These are phyloP conservation scores for Opeltia flavorubescens DNA, from an alignment of 495 filamentous ascomycete genomes.

Conservation along the genomic window DNA sequence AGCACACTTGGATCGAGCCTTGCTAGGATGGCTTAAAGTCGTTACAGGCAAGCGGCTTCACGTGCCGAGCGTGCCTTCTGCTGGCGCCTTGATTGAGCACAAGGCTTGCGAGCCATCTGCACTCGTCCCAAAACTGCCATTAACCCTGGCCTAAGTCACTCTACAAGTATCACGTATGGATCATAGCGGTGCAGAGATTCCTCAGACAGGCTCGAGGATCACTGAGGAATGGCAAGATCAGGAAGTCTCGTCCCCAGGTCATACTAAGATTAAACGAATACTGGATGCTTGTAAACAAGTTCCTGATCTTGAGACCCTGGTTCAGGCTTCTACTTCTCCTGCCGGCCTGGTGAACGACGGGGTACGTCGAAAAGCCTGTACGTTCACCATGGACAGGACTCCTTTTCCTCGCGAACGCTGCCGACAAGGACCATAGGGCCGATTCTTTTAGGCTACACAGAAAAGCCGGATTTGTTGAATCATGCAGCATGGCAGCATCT, in stretches of 20 bases:
- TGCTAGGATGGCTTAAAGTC: no score
- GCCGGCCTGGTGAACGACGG: constrained; percentile 70
- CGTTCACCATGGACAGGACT: constrained; percentile 23
- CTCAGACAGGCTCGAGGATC: neutral
- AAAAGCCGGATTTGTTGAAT: constrained; percentile 13
- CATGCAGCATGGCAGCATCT: constrained; percentile 37
- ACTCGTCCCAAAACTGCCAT: neutral
- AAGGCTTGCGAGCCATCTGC: neutral
- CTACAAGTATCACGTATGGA: neutral
- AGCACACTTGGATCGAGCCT: no score
- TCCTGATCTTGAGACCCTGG: constrained; percentile 46
- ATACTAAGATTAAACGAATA: constrained; percentile 6
- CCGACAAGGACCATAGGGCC: constrained; percentile 39
- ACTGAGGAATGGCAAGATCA: neutral
- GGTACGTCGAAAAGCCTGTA: constrained; percentile 75
- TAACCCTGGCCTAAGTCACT: no score
- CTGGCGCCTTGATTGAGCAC: neutral
- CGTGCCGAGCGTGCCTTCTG: no score
- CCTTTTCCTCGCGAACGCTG: neutral
- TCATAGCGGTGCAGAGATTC: neutral
- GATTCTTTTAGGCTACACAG: constrained; percentile 49
- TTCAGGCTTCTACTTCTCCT: constrained; percentile 50
- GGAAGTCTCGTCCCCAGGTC: neutral
- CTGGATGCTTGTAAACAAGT: constrained; percentile 44
- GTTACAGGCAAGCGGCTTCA: no score